Conservation (phyloP, 225 moss, liverwort and hornwort genomes). For the Lunularia cruciata region DNA sequence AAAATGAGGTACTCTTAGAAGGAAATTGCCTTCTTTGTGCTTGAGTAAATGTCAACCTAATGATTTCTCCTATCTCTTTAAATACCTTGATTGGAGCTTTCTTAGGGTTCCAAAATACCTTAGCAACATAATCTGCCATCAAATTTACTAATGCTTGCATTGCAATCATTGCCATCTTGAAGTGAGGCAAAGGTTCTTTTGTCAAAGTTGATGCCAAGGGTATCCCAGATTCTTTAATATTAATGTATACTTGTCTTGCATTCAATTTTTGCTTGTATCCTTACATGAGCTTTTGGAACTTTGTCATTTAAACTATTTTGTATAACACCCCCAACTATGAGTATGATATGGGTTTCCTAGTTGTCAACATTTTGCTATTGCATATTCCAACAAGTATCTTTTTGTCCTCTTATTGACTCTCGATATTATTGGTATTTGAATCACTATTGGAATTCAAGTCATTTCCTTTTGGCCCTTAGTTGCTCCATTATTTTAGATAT, state of each 20-base stretch:
- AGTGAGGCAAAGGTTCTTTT: conserved; percentile 77
- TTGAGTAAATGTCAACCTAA: conserved; percentile 95
- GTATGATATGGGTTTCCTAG: conserved; percentile 76
- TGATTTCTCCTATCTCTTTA: conserved; percentile 99
- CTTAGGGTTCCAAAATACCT: conserved; percentile 98
- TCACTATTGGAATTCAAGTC: conserved; percentile 52
- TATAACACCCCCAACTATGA: conserved; percentile 91
- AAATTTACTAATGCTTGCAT: conserved; percentile 90
- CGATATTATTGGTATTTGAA: conserved; percentile 43
- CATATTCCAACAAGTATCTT: conserved; percentile 58
- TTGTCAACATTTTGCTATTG: conserved; percentile 44
- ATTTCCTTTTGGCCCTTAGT: conserved; percentile 73
- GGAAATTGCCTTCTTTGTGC: conserved; percentile 94
- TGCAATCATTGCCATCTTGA: conserved; percentile 92
- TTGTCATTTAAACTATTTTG: conserved; percentile 80
- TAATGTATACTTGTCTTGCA: conserved; percentile 72
- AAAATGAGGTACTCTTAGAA: conserved; percentile 84
- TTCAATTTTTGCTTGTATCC: conserved; percentile 81
- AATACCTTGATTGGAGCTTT: conserved; percentile 99
- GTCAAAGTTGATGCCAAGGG: conserved; percentile 40
- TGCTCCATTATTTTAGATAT: conserved; percentile 91
- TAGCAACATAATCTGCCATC: conserved; percentile 98
- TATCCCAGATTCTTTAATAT: conserved; percentile 71
- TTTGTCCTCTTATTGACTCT: conserved; percentile 62
- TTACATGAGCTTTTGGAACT: conserved; percentile 72